These are phyloP conservation scores for Lentinula guzmanii DNA, from an alignment of 768 basidiomycete species.

Conservation along the genomic window DNA sequence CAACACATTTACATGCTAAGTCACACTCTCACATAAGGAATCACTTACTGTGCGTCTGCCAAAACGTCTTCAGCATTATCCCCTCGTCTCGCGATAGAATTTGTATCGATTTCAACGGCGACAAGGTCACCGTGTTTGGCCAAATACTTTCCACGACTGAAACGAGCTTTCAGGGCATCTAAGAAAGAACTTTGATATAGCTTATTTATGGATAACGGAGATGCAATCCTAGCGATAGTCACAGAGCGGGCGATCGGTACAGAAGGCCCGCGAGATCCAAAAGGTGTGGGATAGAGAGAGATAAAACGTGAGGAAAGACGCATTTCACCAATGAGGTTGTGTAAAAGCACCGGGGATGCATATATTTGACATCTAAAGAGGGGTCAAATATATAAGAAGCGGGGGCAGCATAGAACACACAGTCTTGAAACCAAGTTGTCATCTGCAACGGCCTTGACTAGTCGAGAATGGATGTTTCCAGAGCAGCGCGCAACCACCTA, in stretches of 20 bases:
- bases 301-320: slow-evolving; percentile 18
- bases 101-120: slow-evolving; percentile 55
- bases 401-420: slow-evolving; percentile 21
- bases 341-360: slow-evolving; percentile 46
- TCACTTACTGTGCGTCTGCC: slow-evolving; percentile 14
- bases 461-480: slow-evolving; percentile 31
- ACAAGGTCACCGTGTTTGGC: slow-evolving; percentile 75
- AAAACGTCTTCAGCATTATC: slow-evolving; percentile 16
- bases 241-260: slow-evolving; percentile 66
- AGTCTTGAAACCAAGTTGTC: slow-evolving; percentile 33
- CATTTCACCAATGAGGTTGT: slow-evolving; percentile 38
- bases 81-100: slow-evolving; percentile 22
- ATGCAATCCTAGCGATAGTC: slow-evolving; percentile 77
- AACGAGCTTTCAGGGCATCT: slow-evolving; percentile 55
- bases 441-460: slow-evolving; percentile 53
- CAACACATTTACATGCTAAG: not conserved
- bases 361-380: slow-evolving; percentile 29
- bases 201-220: slow-evolving; percentile 62
- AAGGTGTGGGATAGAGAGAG: slow-evolving; percentile 47
- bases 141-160: slow-evolving; percentile 46
- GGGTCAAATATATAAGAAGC: not conserved
- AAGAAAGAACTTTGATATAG: slow-evolving; percentile 59
- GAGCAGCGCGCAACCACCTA: slow-evolving; percentile 48
- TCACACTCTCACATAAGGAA: not conserved
- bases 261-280: slow-evolving; percentile 49